Conservation (phyloP, 352 stramenopile species). For the Globisporangium cederbergense region DNA sequence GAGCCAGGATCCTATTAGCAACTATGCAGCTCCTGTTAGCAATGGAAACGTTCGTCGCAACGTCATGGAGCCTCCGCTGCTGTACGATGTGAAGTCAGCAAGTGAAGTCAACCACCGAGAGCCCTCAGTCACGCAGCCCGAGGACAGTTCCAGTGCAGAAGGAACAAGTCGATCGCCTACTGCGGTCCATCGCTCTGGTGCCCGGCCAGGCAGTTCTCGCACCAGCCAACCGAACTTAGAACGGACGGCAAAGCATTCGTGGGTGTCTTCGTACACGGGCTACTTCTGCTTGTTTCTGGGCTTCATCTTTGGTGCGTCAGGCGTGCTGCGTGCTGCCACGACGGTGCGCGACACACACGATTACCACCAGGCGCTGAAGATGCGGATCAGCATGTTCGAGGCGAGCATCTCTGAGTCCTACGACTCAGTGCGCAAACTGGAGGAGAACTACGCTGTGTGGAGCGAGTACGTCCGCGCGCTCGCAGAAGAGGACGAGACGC, state of each 20-base stretch:
- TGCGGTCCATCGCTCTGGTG: not conserved
- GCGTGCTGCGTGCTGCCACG: conserved; percentile 41
- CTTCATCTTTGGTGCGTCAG: conserved; percentile 47
- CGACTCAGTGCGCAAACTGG: conserved; percentile 55
- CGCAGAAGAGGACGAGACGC: conserved; percentile 63
- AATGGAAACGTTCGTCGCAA: not conserved
- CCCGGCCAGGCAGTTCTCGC: not conserved
- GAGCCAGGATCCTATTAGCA: not conserved
- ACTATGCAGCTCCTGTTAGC: not conserved
- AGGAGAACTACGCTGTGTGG: conserved; percentile 69
- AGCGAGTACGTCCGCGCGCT: conserved; percentile 70
- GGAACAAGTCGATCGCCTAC: not conserved
- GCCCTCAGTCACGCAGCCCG: not conserved
- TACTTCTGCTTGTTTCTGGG: conserved; percentile 38
- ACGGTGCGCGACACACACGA: conserved; percentile 56
- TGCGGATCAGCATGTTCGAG: conserved; percentile 58
- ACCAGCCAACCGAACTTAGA: not conserved
- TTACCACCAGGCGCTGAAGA: conserved; percentile 58
- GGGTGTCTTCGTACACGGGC: conserved; percentile 26
- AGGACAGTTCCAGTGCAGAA: not conserved
- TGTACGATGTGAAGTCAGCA: conserved; percentile 1
- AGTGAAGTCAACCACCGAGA: not conserved
- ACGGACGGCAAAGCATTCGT: conserved; percentile 13
- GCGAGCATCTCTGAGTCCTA: conserved; percentile 64
- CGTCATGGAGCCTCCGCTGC: conserved; percentile 4